phyloP scores from a whole-genome alignment of 2,329 filamentous ascomycete genomes.

The Neonectria ditissima region DNA sequence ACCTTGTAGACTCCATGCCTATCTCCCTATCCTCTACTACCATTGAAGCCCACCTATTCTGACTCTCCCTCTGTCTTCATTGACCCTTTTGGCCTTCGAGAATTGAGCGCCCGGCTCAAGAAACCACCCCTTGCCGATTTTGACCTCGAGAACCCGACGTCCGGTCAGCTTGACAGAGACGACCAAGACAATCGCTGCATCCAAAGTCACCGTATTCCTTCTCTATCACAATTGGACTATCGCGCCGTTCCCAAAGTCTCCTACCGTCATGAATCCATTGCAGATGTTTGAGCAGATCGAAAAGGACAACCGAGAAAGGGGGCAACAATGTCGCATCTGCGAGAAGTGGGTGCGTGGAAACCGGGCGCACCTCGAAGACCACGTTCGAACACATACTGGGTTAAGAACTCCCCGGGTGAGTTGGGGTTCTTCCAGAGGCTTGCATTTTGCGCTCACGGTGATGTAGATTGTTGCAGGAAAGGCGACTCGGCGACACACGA shows the following conservation, averaged over 20 bases:
- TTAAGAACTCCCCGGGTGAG: background rate
- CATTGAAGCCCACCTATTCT: background rate
- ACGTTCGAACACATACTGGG: background rate
- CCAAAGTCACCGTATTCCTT: background rate
- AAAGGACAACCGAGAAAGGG: background rate
- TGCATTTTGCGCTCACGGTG: background rate
- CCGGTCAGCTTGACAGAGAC: background rate
- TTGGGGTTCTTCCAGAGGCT: background rate
- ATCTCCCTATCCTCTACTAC: background rate
- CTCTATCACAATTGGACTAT: no score
- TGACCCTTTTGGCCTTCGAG: background rate
- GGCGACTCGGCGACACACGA: background rate
- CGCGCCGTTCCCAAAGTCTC: background rate
- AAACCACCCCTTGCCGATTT: background rate
- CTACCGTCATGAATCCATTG: background rate
- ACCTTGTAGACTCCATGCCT: background rate
- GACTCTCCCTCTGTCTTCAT: background rate
- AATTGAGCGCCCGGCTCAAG: background rate
- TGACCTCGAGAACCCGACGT: background rate
- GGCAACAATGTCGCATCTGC: background rate
- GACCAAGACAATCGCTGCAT: background rate
- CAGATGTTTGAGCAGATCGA: background rate
- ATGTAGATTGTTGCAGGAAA: background rate
- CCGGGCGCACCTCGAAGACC: background rate
- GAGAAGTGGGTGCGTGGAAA: background rate